Base-by-base conservation (phyloP, 2,329 filamentous ascomycete genomes). In the Stagonosporopsis chrysanthemi region DNA sequence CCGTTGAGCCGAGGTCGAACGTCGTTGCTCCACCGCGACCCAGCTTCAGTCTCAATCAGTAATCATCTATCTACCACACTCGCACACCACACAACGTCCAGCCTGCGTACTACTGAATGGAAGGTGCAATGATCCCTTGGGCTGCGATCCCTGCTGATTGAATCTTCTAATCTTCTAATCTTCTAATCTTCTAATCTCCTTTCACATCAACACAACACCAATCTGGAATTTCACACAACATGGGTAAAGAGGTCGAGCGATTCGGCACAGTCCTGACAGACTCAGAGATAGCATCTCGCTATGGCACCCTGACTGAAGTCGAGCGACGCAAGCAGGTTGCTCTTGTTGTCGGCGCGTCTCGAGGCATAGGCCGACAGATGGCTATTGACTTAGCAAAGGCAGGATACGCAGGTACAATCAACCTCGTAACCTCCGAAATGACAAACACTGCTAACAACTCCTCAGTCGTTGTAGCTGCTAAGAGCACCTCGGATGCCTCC, bases 331-430 rank as follows among this genome's bases (percentile, higher is more conserved):
- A 80, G 53, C 80, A 81, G 60, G 89, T 92, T 6, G 90, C 89
- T 19, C 81, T 93, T 19, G 80, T 94, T 4, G 83, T 93, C 19
- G 90, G 90, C 36, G 90, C 89, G 2, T 93, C 90, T 0, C 81
- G 91, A 60, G 91, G 91, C 35, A 94, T 96, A 62, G 91, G 91
- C 42, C 82, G 90, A 38, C 91, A 95, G 73, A 81, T 95, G 36
- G 90, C 91, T 53, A 83, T 96, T 66, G 89, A 92, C 70, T 81
- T 96, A 3, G 89, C 90, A 7, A 85, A 80, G 65, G 83, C 87
- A 62, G 88, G 86, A 35, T 94, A 93, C 71, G 80, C 83, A 51
- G 89, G 91, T 91, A 78, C 44, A 67, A 3, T 62, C n/a, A n/a
- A n/a, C 15, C 12, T 8, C 28, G n/a, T n/a, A 3, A 22, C 15